These are phyloP conservation scores for Cyclotella kingstonii DNA, from an alignment of 108 stramenopile genomes.

Conservation along the genomic window DNA sequence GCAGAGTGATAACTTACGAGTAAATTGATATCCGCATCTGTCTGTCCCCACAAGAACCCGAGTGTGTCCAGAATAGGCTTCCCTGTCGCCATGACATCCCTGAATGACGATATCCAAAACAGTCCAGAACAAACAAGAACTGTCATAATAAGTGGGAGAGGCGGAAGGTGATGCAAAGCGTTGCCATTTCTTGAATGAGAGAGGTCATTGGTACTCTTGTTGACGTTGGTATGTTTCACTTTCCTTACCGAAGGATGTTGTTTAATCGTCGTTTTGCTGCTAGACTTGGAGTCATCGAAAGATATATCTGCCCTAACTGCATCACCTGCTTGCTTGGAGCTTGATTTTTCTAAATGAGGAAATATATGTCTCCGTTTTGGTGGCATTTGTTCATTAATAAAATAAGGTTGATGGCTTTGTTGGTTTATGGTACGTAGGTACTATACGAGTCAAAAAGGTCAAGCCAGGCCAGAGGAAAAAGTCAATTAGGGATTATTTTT, in stretches of 20 bases:
- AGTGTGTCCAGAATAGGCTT: slow-evolving; percentile 56
- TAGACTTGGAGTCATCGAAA: slow-evolving; percentile 15
- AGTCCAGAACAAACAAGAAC: slow-evolving; percentile 77
- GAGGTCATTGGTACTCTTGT: neutral
- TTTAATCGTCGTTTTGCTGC: neutral
- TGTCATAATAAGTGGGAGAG: slow-evolving; percentile 56
- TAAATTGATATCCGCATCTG: slow-evolving; percentile 44
- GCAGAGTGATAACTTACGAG: slow-evolving; percentile 48
- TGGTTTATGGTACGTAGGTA: neutral
- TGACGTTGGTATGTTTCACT: neutral
- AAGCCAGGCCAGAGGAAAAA: no score
- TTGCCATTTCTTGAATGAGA: neutral
- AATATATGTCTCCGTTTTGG: slow-evolving; percentile 33
- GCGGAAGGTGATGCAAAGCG: slow-evolving; percentile 65
- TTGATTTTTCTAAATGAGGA: slow-evolving; percentile 29
- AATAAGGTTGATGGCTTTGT: slow-evolving; percentile 1
- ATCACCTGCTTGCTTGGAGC: neutral
- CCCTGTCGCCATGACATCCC: slow-evolving; percentile 83
- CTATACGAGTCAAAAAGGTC: no score
- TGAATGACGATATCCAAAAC: slow-evolving; percentile 67
- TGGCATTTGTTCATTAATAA: no score
- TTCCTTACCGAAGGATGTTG: slow-evolving; percentile 5
- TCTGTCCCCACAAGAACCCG: slow-evolving; percentile 29
- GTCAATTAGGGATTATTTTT: no score
- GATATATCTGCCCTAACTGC: slow-evolving; percentile 2